Evolutionary conservation across 345 rosid species (phyloP).

Genomic region (Toxicodendron radicans): DNA sequence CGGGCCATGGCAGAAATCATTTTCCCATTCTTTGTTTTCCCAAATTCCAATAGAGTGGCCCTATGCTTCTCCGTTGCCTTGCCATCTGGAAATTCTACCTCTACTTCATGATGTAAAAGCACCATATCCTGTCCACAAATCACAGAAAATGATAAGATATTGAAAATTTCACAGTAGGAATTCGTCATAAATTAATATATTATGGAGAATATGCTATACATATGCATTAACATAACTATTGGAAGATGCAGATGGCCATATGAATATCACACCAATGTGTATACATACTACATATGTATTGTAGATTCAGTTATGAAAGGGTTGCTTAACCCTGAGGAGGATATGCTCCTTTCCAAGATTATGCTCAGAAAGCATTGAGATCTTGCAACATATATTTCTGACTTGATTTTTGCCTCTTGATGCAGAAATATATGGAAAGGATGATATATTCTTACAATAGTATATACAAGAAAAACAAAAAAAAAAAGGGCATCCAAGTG

Average conservation of each 20-base stretch:
- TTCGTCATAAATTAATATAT: not conserved
- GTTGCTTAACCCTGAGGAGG: not conserved
- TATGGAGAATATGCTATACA: not conserved
- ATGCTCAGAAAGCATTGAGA: not conserved
- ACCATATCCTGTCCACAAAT: constrained; percentile 78
- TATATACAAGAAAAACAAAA: no score
- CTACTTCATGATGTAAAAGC: constrained; percentile 84
- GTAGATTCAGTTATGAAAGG: not conserved
- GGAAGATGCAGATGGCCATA: not conserved
- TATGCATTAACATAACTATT: not conserved
- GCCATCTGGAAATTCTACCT: constrained; percentile 71
- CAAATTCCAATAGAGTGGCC: constrained; percentile 82
- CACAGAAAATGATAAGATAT: not conserved
- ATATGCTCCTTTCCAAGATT: not conserved
- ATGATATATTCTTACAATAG: not conserved
- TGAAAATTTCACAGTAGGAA: not conserved
- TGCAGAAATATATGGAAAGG: not conserved
- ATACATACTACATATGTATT: not conserved
- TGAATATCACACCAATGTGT: not conserved
- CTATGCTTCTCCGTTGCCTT: constrained; percentile 48
- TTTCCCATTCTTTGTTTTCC: constrained; percentile 56
- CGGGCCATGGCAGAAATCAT: constrained; percentile 80
- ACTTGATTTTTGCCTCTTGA: not conserved
- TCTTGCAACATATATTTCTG: no score
- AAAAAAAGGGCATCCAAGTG: no score